phyloP scores from a whole-genome alignment of 495 filamentous ascomycete genomes.

The Stereocaulon alpinum region DNA sequence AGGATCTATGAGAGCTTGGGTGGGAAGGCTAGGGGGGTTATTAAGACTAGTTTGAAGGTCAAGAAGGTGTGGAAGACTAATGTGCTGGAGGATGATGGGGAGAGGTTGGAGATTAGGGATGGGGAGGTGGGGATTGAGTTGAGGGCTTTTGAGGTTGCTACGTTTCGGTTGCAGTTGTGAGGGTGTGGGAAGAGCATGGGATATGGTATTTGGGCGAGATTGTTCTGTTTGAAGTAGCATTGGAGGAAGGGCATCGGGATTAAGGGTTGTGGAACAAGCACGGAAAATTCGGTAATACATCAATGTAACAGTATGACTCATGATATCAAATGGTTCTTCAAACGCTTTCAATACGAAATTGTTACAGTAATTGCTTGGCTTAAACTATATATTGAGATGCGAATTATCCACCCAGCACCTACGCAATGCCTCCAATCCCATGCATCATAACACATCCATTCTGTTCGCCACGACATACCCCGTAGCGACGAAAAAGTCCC shows the following conservation, averaged over 20 bases:
- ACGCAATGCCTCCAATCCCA: background rate
- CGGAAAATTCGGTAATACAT: too few relatives aligned
- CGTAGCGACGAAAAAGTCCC: too few relatives aligned
- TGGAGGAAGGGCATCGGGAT: too few relatives aligned
- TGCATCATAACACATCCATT: background rate
- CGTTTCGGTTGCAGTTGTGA: slow-evolving; percentile 64
- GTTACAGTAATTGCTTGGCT: background rate
- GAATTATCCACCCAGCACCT: background rate
- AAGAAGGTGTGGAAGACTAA: slow-evolving; percentile 74
- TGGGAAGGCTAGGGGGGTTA: slow-evolving; percentile 56
- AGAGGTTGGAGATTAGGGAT: slow-evolving; percentile 36
- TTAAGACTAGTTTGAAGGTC: slow-evolving; percentile 56
- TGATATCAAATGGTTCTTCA: too few relatives aligned
- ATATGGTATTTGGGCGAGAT: too few relatives aligned
- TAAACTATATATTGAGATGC: background rate
- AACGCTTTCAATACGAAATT: too few relatives aligned
- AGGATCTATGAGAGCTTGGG: slow-evolving; percentile 89
- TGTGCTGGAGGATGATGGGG: slow-evolving; percentile 51
- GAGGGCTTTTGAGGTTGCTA: slow-evolving; percentile 83
- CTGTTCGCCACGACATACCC: too few relatives aligned
- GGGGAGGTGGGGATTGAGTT: slow-evolving; percentile 47
- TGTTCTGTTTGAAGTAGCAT: too few relatives aligned
- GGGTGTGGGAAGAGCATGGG: too few relatives aligned
- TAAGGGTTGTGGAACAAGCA: too few relatives aligned
- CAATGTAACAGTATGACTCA: too few relatives aligned